Conservation (phyloP, 208 protist species). For the Trypanosoma lewisi region DNA sequence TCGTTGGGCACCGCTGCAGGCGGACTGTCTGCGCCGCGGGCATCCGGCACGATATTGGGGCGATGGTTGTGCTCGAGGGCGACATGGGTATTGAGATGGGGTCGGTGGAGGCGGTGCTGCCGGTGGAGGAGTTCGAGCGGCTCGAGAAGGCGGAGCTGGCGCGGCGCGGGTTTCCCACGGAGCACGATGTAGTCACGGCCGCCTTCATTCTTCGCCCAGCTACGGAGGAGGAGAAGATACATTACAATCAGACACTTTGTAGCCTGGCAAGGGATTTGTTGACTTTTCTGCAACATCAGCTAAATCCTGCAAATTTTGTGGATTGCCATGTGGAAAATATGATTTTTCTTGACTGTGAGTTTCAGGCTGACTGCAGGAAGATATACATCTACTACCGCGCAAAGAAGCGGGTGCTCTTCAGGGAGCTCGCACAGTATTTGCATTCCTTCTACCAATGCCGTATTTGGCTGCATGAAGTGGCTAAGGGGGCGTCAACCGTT, state of each 20-base stretch:
- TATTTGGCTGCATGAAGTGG: slow-evolving; percentile 71
- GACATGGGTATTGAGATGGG: slow-evolving; percentile 79
- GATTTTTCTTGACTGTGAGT: slow-evolving; percentile 68
- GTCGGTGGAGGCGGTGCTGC: slow-evolving; percentile 26
- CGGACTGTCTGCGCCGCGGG: slow-evolving; percentile 32
- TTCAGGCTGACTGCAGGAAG: slow-evolving; percentile 77
- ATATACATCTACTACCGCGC: slow-evolving; percentile 74
- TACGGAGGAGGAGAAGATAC: slow-evolving; percentile 18
- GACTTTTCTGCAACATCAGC: slow-evolving; percentile 12
- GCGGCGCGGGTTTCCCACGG: slow-evolving; percentile 21
- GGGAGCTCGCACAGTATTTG: slow-evolving; percentile 69
- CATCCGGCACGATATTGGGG: slow-evolving; percentile 24
- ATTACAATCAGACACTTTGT: slow-evolving; percentile 12
- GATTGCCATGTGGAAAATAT: slow-evolving; percentile 61
- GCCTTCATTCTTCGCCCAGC: slow-evolving; percentile 29
- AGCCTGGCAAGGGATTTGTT: slow-evolving; percentile 25
- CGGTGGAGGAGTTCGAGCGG: slow-evolving; percentile 32
- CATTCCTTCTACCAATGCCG: slow-evolving; percentile 74
- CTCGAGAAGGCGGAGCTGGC: slow-evolving; percentile 25
- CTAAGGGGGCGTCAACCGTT: not conserved
- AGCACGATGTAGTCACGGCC: slow-evolving; percentile 20
- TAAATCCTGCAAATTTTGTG: slow-evolving; percentile 30
- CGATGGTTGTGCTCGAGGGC: slow-evolving; percentile 72
- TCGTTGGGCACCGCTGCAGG: slow-evolving; percentile 56
- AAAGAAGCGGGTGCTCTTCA: slow-evolving; percentile 45